phyloP scores from a whole-genome alignment of 169 alveolate genomes.

The Cryptosporidium muris region DNA sequence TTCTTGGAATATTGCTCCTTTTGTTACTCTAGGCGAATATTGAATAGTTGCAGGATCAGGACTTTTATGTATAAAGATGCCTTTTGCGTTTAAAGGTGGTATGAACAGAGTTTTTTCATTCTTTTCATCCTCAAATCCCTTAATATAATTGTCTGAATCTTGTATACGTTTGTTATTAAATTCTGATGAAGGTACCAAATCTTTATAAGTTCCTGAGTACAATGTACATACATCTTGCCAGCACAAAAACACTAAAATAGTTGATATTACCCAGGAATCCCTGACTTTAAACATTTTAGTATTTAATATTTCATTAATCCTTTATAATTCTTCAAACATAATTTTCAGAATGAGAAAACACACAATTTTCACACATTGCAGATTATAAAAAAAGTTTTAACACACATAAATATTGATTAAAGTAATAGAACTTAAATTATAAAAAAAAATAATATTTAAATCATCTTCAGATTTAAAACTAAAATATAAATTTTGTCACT shows the following conservation, averaged over 20 bases:
- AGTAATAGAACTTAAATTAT: not conserved
- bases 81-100: conserved; percentile 19
- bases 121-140: not conserved
- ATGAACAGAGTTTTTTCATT: no score
- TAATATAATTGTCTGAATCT: not conserved
- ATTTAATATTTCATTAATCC: no score
- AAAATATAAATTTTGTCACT: not conserved
- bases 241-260: no score
- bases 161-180: not conserved
- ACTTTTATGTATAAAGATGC: conserved; percentile 15
- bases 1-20: conserved; percentile 14
- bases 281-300: no score
- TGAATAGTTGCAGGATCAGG: not conserved
- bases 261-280: no score
- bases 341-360: not conserved
- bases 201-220: no score
- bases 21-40: not conserved
- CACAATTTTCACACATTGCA: not conserved
- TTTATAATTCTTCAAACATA: no score
- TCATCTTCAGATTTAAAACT: not conserved
- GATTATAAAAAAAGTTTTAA: not conserved
- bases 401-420: not conserved
- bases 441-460: not conserved
- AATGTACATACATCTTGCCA: no score
- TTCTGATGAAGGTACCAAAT: no score